These are phyloP conservation scores for Sugiyamaella pinicola DNA, from an alignment of 1,139 yeast genomes.

Conservation along the genomic window DNA sequence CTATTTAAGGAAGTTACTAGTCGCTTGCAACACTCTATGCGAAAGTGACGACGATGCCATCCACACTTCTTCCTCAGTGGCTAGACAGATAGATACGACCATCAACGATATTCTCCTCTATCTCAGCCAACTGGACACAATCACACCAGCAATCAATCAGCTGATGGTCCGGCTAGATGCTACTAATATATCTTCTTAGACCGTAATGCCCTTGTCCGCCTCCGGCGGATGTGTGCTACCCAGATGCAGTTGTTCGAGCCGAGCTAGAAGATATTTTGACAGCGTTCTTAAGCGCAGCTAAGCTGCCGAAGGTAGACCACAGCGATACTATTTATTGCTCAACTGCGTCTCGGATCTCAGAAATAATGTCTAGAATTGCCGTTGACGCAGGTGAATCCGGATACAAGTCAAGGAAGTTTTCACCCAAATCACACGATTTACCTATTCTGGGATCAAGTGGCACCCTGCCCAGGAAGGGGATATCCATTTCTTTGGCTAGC, in stretches of 20 bases:
- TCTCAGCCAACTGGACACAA: constrained; percentile 9
- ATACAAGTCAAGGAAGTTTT: constrained; percentile 70
- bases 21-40: constrained; percentile 17
- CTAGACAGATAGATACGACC: background rate
- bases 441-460: constrained; percentile 97
- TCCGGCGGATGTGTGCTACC: too few species aligned
- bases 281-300: too few species aligned
- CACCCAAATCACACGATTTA: constrained; percentile 84
- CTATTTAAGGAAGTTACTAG: constrained; percentile 24
- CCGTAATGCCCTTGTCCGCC: too few species aligned
- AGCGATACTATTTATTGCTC: too few species aligned
- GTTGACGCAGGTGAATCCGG: constrained; percentile 94
- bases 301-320: too few species aligned
- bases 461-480: constrained; percentile 84
- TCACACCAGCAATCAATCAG: constrained; percentile 15
- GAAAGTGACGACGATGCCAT: background rate
- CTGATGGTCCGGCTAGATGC: constrained; percentile 14
- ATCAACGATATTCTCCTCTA: constrained; percentile 7
- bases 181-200: background rate
- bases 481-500: constrained; percentile 72
- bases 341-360: constrained; percentile 25
- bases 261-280: too few species aligned
- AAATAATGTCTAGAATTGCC: constrained; percentile 81
- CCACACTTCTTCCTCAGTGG: background rate
- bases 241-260: too few species aligned